Conservation (phyloP, 352 stramenopile species). For the Globisporangium carolinianum region DNA sequence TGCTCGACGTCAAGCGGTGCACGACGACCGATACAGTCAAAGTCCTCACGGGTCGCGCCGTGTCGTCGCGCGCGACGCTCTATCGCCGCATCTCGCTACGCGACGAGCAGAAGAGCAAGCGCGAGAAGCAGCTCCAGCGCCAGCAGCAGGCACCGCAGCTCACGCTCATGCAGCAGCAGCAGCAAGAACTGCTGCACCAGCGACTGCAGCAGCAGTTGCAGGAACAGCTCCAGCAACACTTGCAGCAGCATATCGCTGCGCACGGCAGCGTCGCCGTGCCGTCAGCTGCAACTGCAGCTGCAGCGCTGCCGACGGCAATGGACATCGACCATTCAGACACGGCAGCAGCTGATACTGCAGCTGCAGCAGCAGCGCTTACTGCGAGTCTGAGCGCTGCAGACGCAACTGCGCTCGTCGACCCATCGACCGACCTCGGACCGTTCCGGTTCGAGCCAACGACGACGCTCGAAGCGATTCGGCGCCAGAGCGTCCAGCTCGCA, state of each 20-base stretch:
- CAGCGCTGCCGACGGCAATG: background rate
- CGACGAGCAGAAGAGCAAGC: background rate
- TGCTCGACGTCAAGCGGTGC: background rate
- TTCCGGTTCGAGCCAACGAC: slow-evolving; percentile 50
- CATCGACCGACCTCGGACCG: slow-evolving; percentile 35
- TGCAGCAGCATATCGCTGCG: background rate
- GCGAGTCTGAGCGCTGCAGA: background rate
- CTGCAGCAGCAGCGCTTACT: no score
- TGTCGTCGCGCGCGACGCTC: background rate
- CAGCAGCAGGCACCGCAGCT: no score
- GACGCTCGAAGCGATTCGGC: slow-evolving; percentile 51
- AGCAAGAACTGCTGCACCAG: background rate
- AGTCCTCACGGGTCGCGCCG: background rate
- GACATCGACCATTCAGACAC: background rate
- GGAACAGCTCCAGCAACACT: background rate
- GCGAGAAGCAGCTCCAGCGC: background rate
- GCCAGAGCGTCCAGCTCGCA: slow-evolving; percentile 17
- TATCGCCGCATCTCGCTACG: background rate
- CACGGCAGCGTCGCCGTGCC: no score
- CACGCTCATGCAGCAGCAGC: background rate
- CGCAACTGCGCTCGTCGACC: slow-evolving; percentile 12
- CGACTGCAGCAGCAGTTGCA: background rate
- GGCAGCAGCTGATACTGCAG: background rate
- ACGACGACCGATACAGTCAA: background rate
- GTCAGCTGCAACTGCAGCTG: background rate